These are phyloP conservation scores for Aquanectria penicillioides DNA, from an alignment of 2,329 filamentous ascomycete genomes.

Conservation along the genomic window DNA sequence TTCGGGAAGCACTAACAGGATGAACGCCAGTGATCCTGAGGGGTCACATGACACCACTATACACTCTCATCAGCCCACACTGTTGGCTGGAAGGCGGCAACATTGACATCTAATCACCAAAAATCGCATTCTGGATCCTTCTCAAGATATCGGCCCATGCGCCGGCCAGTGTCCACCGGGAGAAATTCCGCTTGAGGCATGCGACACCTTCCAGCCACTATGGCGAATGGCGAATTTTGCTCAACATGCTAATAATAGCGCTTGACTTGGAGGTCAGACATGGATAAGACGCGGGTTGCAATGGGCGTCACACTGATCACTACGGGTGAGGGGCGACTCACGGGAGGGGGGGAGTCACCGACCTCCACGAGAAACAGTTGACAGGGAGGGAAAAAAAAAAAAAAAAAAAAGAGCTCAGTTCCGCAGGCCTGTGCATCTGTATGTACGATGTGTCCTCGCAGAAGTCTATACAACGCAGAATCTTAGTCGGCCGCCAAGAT, in stretches of 20 bases:
- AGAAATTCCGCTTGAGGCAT: constrained; percentile 3
- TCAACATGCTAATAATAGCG: constrained; percentile 18
- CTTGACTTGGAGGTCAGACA: constrained; percentile 11
- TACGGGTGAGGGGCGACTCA: constrained; percentile 12
- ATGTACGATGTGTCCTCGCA: constrained; percentile 16
- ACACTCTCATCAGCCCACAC: no score
- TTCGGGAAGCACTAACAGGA: no score
- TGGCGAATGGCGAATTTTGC: background rate
- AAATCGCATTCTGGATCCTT: no score
- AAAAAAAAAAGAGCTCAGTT: constrained; percentile 17
- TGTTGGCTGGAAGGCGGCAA: no score
- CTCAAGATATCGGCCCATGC: no score
- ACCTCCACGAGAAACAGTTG: constrained; percentile 8
- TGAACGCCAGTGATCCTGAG: no score
- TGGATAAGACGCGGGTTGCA: constrained; percentile 20
- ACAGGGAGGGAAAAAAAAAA: background rate
- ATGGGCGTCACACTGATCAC: background rate
- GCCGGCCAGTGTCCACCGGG: background rate
- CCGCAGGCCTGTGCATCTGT: constrained; percentile 10
- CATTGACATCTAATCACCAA: no score
- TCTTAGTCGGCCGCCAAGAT: constrained; percentile 1
- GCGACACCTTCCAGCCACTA: background rate
- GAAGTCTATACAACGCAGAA: background rate
- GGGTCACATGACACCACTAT: no score
- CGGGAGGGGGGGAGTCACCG: no score